Evolutionary conservation across 2,329 filamentous ascomycete genomes (phyloP), one percentile per base, ranked within the genome.

Genomic region (Fusarium sp.): DNA sequence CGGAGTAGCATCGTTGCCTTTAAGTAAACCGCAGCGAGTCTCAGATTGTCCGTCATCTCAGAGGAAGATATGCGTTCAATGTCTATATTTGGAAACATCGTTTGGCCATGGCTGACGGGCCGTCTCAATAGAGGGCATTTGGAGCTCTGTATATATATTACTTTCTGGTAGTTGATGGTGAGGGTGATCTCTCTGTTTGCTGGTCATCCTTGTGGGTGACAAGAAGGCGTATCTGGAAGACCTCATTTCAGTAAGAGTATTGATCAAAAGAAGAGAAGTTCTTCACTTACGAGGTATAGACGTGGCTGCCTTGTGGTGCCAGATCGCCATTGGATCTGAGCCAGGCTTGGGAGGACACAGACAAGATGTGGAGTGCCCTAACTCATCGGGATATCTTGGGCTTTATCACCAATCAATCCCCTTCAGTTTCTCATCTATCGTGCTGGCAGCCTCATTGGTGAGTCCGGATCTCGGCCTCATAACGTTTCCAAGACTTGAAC

Each of bases 1-100:
- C 30, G 8, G 20, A 1, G n/a, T n/a, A 1, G 7, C 8, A 16
- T 24, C 1, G 8, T 35, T 42, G 18, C 6, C 22, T 4, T 22
- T 14, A 13, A 14, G 14, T 47, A 28, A 35, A 18, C 11, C 18
- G 11, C 39, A 6, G 16, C 14, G 39, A 26, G n/a, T 47, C 18
- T 26, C 6, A 56, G 22, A 6, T 33, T 11, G 2, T 30, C 33
- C n/a, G 24, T 33, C 8, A 28, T 33, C 39, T 15, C 20, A 35
- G n/a, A 33, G 18, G 16, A 24, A 24, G 16, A 20, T 12, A 2
- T 20, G 16, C 7, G 5, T 51, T 22, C 8, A 13, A 4, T 24
- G 16, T 4, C 8, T 33, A 30, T 7, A 7, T 50, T 13, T 10
- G 7, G 47, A 10, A 57, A 26, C 20, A 22, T 22, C 1, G 26